Evolutionary conservation across 2,329 filamentous ascomycete genomes (phyloP).

Genomic region (Ceratocystis lukuohia): DNA sequence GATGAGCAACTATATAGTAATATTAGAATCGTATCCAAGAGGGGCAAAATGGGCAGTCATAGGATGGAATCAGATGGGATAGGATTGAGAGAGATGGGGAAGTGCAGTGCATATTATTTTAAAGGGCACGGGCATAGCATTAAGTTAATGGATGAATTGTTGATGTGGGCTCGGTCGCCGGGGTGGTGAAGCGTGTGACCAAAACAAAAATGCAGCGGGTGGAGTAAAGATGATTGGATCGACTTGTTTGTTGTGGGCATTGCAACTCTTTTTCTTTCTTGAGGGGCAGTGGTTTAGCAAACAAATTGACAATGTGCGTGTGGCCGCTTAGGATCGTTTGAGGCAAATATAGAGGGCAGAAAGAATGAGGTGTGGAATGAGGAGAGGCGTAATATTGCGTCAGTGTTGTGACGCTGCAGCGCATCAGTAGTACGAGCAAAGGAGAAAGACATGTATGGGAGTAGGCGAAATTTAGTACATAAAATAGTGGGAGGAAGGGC

Average conservation of each 20-base stretch:
- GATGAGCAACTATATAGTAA: not conserved
- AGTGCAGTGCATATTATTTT: not conserved
- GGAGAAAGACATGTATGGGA: not conserved
- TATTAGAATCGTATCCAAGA: not conserved
- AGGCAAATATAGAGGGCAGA: not conserved
- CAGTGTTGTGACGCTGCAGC: constrained; percentile 4
- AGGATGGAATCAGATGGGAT: not conserved
- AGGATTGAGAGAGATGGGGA: not conserved
- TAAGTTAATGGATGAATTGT: not conserved
- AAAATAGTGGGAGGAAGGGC: not conserved
- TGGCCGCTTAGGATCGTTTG: not conserved
- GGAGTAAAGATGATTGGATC: constrained; percentile 5
- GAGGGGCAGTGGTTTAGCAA: not conserved
- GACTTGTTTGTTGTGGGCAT: not conserved
- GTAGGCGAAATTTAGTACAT: not conserved
- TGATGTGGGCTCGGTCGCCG: constrained; percentile 2
- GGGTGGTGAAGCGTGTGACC: constrained; percentile 11
- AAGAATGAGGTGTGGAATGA: not conserved
- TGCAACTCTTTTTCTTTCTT: not conserved
- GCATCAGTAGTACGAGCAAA: not conserved
- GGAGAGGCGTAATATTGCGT: constrained; percentile 3
- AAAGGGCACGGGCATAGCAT: constrained; percentile 4
- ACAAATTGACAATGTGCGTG: not conserved
- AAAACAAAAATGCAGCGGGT: not conserved
- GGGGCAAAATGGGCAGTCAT: not conserved